These are phyloP conservation scores for Raphanus hybrid DNA, from an alignment of 441 rosid genomes.

Conservation along the genomic window DNA sequence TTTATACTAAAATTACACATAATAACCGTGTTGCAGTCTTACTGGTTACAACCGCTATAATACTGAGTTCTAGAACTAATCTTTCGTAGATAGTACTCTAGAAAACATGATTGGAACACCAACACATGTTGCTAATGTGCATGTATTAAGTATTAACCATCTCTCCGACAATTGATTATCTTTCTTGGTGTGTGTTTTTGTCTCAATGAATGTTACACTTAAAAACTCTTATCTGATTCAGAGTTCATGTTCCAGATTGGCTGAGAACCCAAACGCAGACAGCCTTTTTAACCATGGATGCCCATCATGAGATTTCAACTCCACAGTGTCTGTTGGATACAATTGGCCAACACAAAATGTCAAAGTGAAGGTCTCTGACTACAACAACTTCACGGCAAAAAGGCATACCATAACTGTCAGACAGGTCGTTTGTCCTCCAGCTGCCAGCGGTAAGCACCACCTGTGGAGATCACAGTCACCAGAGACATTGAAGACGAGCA, in stretches of 20 bases:
- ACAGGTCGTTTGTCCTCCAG: no score
- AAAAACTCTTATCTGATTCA: not conserved
- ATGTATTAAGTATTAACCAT: no score
- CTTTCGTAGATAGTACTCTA: not conserved
- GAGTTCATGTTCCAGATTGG: not conserved
- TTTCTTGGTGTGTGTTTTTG: not conserved
- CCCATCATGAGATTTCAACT: not conserved
- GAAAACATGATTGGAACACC: not conserved
- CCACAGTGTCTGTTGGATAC: no score
- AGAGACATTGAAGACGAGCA: not conserved
- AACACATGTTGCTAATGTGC: not conserved
- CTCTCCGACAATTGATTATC: not conserved
- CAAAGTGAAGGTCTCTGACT: no score
- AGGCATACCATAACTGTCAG: no score
- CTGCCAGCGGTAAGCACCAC: no score
- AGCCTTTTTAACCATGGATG: not conserved
- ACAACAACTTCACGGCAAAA: no score
- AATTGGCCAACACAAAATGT: no score
- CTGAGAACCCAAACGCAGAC: not conserved
- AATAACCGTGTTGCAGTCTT: not conserved
- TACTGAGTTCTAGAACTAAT: not conserved
- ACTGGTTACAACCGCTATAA: not conserved
- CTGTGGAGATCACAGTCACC: no score
- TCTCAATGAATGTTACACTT: not conserved
- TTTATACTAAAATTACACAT: not conserved